Evolutionary conservation across 345 rosid species (phyloP).

Genomic region (Bretschneidera sinensis): DNA sequence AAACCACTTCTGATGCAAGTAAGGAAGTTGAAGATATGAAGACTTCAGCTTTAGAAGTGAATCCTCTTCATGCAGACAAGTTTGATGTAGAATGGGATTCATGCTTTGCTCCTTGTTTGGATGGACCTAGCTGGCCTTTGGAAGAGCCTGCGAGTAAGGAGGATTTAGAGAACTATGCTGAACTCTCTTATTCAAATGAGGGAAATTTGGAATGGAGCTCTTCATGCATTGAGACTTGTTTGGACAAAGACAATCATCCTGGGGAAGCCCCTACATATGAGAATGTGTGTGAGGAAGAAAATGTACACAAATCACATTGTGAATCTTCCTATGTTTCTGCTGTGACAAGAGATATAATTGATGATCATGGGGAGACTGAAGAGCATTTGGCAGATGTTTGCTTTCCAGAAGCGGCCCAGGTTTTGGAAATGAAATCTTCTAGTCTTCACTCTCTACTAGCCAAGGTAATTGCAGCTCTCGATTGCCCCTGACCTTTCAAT

Average conservation of each 20-base stretch:
- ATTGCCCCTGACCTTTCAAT: neutral
- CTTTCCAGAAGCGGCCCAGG: slow-evolving; percentile 6
- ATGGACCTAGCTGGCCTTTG: slow-evolving; percentile 16
- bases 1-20: slow-evolving; percentile 7
- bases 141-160: slow-evolving; percentile 17
- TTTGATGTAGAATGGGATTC: slow-evolving; percentile 21
- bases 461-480: slow-evolving; percentile 26
- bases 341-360: slow-evolving; percentile 19
- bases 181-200: slow-evolving; percentile 1
- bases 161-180: slow-evolving; percentile 6
- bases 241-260: slow-evolving; percentile 19
- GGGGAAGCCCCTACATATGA: slow-evolving; percentile 5
- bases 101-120: slow-evolving; percentile 9
- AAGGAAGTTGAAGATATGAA: slow-evolving; percentile 18
- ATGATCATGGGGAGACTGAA: slow-evolving; percentile 14
- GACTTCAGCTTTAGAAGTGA: neutral
- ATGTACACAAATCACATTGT: slow-evolving; percentile 17
- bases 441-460: slow-evolving; percentile 17
- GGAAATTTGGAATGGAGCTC: slow-evolving; percentile 11
- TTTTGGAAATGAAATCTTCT: slow-evolving; percentile 17
- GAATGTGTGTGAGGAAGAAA: slow-evolving; percentile 5
- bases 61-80: slow-evolving; percentile 8
- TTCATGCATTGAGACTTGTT: slow-evolving; percentile 14
- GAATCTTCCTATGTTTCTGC: slow-evolving; percentile 23
- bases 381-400: slow-evolving; percentile 8